These are phyloP conservation scores for Scutellaria minor DNA, from an alignment of 257 asterid genomes.

Conservation along the genomic window DNA sequence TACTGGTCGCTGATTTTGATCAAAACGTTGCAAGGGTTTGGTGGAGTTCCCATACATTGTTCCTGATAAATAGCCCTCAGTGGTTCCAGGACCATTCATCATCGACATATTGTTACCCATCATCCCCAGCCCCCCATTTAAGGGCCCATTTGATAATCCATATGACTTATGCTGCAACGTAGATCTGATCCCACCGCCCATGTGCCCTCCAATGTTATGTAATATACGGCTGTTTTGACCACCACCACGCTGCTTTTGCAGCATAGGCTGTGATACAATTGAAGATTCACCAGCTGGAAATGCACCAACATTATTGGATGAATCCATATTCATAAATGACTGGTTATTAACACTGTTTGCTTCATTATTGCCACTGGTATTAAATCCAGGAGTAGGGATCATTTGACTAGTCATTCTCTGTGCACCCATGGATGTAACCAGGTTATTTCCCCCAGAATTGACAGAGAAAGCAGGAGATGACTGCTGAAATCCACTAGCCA, in stretches of 20 bases:
- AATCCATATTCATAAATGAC: conserved; percentile 61
- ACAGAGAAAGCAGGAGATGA: conserved; percentile 69
- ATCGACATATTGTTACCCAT: conserved; percentile 57
- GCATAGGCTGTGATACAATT: conserved; percentile 73
- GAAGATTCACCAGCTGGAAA: conserved; percentile 69
- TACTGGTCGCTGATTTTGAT: conserved; percentile 67
- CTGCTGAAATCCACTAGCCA: conserved; percentile 70
- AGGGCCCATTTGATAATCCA: conserved; percentile 68
- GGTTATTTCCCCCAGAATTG: conserved; percentile 70
- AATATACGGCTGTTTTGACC: conserved; percentile 79
- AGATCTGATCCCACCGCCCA: conserved; percentile 82
- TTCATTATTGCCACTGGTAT: conserved; percentile 53
- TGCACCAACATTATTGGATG: conserved; percentile 59
- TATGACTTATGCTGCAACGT: conserved; percentile 72
- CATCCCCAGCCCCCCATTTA: conserved; percentile 71
- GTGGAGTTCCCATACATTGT: conserved; percentile 64
- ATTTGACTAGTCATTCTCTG: conserved; percentile 90
- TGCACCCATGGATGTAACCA: conserved; percentile 64
- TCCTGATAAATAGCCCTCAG: conserved; percentile 67
- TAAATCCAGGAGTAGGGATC: conserved; percentile 98
- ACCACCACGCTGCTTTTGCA: conserved; percentile 73
- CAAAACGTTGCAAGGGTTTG: conserved; percentile 59
- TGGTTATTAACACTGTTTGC: conserved; percentile 54
- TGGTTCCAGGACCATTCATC: conserved; percentile 62
- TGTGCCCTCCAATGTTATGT: conserved; percentile 80